Evolutionary conservation across 768 basidiomycete species (phyloP).

Genomic region (Gloeophyllum trabeum): DNA sequence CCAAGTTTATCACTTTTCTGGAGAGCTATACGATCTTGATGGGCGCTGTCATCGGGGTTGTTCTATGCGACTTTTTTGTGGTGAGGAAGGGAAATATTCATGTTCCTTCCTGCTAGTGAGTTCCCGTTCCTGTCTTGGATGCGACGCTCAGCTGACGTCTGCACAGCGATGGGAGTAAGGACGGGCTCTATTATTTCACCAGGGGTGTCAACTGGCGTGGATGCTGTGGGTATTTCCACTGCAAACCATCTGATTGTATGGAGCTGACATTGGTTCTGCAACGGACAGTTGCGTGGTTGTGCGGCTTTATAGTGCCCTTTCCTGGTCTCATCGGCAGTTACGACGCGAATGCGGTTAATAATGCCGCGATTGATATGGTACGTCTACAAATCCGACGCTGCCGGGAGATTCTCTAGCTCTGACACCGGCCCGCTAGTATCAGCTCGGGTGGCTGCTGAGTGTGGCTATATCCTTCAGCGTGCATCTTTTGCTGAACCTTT

Average conservation of each 20-base stretch:
- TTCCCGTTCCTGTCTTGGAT: background rate
- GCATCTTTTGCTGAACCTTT: background rate
- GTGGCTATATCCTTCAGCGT: background rate
- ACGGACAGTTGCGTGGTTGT: background rate
- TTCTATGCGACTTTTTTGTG: background rate
- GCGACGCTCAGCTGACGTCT: background rate
- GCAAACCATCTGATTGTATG: no score
- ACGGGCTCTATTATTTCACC: background rate
- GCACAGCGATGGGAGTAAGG: background rate
- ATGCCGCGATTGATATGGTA: background rate
- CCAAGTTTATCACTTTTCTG: conserved; percentile 1
- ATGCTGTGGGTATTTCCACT: background rate
- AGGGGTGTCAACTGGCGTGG: background rate
- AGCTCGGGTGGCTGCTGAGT: background rate
- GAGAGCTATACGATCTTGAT: background rate
- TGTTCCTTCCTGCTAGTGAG: background rate
- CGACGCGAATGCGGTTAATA: background rate
- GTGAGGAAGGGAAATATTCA: background rate
- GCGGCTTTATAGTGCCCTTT: background rate
- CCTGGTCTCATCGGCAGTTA: background rate
- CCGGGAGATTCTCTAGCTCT: background rate
- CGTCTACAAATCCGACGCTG: background rate
- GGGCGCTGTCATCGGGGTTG: background rate
- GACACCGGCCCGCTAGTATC: background rate
- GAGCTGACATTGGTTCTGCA: no score